Conservation (phyloP, 2,329 filamentous ascomycete species). For the Fusarium graminum region DNA sequence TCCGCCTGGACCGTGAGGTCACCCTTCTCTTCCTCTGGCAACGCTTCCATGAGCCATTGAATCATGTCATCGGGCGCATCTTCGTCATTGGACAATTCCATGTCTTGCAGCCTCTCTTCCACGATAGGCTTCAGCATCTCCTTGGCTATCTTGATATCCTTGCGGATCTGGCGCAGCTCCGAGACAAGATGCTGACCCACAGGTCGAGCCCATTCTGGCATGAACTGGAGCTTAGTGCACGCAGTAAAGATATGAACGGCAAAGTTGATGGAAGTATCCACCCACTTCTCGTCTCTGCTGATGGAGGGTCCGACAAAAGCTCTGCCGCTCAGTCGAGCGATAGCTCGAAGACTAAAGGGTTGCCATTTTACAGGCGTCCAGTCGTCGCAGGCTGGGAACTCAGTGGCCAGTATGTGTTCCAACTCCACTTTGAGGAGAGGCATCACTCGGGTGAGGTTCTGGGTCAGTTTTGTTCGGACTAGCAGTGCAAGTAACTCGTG, state of each 20-base stretch:
- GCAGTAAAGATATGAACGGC: conserved; percentile 63
- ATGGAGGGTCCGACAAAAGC: conserved; percentile 66
- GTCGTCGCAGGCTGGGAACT: conserved; percentile 65
- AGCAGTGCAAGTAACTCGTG: conserved; percentile 60
- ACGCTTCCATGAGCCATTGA: conserved; percentile 60
- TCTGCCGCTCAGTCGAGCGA: conserved; percentile 66
- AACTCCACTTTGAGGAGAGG: conserved; percentile 63
- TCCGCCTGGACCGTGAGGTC: conserved; percentile 57
- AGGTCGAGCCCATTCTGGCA: conserved; percentile 64
- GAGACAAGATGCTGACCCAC: conserved; percentile 61
- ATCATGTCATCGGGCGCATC: conserved; percentile 58
- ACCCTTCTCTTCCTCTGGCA: conserved; percentile 56
- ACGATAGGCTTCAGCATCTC: conserved; percentile 61
- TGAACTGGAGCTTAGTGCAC: conserved; percentile 64
- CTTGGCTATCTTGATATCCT: conserved; percentile 59
- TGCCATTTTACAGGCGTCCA: conserved; percentile 69
- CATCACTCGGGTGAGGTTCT: conserved; percentile 61
- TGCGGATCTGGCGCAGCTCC: conserved; percentile 60
- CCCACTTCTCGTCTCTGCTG: conserved; percentile 66
- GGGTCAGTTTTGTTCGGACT: conserved; percentile 61
- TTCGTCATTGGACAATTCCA: conserved; percentile 55
- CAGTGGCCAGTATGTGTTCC: conserved; percentile 60
- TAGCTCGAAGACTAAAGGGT: conserved; percentile 63
- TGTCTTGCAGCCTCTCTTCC: conserved; percentile 59
- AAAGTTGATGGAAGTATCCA: conserved; percentile 65